Base-by-base conservation (phyloP, 768 basidiomycete species). In the Exsudoporus frostii region DNA sequence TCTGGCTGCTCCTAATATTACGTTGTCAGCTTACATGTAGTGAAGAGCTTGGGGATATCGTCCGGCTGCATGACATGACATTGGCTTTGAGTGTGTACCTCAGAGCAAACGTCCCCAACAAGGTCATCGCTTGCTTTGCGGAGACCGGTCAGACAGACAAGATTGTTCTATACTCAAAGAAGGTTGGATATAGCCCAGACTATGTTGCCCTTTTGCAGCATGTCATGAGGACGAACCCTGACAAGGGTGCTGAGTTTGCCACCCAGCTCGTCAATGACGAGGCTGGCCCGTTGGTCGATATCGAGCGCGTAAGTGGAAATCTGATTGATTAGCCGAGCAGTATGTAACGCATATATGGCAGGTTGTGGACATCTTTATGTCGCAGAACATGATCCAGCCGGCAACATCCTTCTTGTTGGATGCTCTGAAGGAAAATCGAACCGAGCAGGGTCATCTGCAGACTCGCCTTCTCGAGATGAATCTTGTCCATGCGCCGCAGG, bases 331-430 rank as follows among this genome's bases (percentile, higher is more conserved):
- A n/a, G 30, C 41, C 30, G 48, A 39, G 14, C 39, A 24, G 17
- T 27, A 43, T n/a, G 19, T 45, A 33, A 27, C 20, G 41, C 42
- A 47, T 30, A 42, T 42, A n/a, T 51, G 30, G 42, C 29, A 89
- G 85, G 90, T 98, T 50, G 94, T 98, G 55, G 97, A 99, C 65
- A 97, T 98, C 63, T 98, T 99, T 79, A 97, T 98, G 93, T 89
- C 90, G 0, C 95, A 97, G 69, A 98, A 98, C 74, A 92, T 98
- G 93, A 95, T 98, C 53, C 97, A 98, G 71, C 96, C 95, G 19
- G 97, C 97, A 6, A 99, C 97, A 0, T 95, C 93, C 1, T 98
- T 99, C 86, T 76, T 98, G 44, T 75, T 99, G 53, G 97, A 98
- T 66, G 97, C 95, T 20, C 79, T 99, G 62, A 98, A 99, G 76